Evolutionary conservation across 345 rosid genomes (phyloP), one percentile per base, ranked within the genome.

Genomic region (Melastoma malabathricum): DNA sequence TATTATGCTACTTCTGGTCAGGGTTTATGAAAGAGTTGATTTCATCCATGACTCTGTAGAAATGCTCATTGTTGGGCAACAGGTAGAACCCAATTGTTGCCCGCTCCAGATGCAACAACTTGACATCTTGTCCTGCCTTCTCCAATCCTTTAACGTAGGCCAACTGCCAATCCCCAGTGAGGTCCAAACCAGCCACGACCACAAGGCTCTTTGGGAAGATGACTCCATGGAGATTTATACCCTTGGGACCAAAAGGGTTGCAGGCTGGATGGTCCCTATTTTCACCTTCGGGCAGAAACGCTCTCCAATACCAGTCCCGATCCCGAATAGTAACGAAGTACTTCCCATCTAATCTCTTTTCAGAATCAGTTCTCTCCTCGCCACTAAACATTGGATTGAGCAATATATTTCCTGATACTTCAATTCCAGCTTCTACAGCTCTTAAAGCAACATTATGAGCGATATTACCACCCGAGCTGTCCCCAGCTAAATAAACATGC

Each of bases 381-480:
- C 95, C 97, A 13, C 95, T 88, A 68, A 89, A 89, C 94, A 89
- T 77, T 16, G 97, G 97, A 53, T 86, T 86, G 38, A 89, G 77
- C 64, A 83, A 57, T 59, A 89, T 79, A 62, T 77, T 83, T 3
- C 95, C 95, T 45, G 81, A 62, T 5, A 85, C 67, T 13, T 73
- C 56, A 2, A 81, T 70, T 38, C 83, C 95, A 0, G 81, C 73
- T 47, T 86, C 90, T 5, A 58, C 59, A 0, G 90, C 97, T 54
- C 70, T 81, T 45, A 70, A 52, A 29, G 94, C 94, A 53, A 89
- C 97, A 56, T 86, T 75, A 48, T 89, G 95, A 1, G 48, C 94
- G 1, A 89, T 89, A 66, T 89, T 89, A 44, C 97, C 97, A 9
- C 97, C 97, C 0, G 93, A 83, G 63, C 97, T 89, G 65, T 89